Conservation (phyloP, 768 basidiomycete species). For the Mycena indigotica region DNA sequence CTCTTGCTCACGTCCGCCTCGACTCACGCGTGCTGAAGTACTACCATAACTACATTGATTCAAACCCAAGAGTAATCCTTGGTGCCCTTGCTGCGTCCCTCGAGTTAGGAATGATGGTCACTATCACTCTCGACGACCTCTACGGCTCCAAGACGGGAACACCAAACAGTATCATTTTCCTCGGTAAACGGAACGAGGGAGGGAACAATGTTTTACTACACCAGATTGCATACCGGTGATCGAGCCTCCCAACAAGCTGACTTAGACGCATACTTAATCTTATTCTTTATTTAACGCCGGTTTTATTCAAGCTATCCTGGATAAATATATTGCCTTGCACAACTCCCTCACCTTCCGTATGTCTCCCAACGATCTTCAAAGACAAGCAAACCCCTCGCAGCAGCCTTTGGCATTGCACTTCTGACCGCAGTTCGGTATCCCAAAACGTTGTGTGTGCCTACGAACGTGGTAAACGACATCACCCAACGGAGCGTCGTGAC, state of each 20-base stretch:
- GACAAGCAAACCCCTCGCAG: not conserved
- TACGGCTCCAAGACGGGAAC: too few relatives aligned
- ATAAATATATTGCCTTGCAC: too few relatives aligned
- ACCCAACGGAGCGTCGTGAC: not conserved
- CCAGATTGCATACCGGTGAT: not conserved
- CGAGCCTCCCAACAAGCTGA: not conserved
- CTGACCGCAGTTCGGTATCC: not conserved
- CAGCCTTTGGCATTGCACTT: not conserved
- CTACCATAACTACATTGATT: not conserved
- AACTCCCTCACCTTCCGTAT: too few relatives aligned
- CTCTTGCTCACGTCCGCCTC: not conserved
- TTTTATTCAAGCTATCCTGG: too few relatives aligned
- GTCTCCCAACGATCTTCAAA: not conserved
- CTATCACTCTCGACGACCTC: not conserved
- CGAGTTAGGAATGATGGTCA: not conserved
- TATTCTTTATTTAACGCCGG: too few relatives aligned
- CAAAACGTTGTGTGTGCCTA: not conserved
- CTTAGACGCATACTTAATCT: not conserved
- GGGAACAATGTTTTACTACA: not conserved
- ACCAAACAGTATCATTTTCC: not conserved
- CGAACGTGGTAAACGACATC: not conserved
- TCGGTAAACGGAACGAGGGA: not conserved
- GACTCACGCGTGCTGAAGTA: not conserved
- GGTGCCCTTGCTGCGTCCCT: not conserved
- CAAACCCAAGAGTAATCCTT: not conserved